Conservation (phyloP, 2,329 filamentous ascomycete species). For the Ophiocordyceps sinensis region DNA sequence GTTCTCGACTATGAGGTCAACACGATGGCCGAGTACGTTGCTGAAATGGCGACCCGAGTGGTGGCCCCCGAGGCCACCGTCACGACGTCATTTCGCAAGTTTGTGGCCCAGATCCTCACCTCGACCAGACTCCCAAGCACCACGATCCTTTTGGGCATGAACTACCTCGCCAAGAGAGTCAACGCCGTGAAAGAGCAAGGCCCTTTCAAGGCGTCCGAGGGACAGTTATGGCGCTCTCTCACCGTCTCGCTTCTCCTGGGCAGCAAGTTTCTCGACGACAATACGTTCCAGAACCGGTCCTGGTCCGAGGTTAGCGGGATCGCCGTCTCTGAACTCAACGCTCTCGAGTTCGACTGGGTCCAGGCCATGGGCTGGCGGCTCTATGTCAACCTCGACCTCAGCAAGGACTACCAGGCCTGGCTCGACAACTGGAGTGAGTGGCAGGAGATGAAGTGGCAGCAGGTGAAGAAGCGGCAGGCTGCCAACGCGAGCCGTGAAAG, state of each 20-base stretch:
- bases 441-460: conserved; percentile 37
- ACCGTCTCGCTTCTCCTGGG: conserved; percentile 75
- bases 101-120: conserved; percentile 78
- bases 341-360: conserved; percentile 79
- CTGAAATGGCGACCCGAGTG: conserved; percentile 62
- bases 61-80: conserved; percentile 38
- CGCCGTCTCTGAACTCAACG: conserved; percentile 67
- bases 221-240: conserved; percentile 74
- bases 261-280: conserved; percentile 93
- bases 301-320: conserved; percentile 95
- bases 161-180: conserved; percentile 75
- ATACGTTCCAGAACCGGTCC: conserved; percentile 93
- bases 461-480: conserved; percentile 38
- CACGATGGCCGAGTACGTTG: conserved; percentile 87
- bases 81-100: conserved; percentile 72
- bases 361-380: conserved; percentile 69
- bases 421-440: conserved; percentile 45
- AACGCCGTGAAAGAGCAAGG: conserved; percentile 49
- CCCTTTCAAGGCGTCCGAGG: conserved; percentile 44
- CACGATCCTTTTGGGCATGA: conserved; percentile 80
- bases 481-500: conserved; percentile 34
- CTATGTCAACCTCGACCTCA: conserved; percentile 69
- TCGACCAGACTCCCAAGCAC: conserved; percentile 83
- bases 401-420: conserved; percentile 55
- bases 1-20: conserved; percentile 96